These are phyloP conservation scores for Suillus luteus DNA, from an alignment of 768 basidiomycete species.

Conservation along the genomic window DNA sequence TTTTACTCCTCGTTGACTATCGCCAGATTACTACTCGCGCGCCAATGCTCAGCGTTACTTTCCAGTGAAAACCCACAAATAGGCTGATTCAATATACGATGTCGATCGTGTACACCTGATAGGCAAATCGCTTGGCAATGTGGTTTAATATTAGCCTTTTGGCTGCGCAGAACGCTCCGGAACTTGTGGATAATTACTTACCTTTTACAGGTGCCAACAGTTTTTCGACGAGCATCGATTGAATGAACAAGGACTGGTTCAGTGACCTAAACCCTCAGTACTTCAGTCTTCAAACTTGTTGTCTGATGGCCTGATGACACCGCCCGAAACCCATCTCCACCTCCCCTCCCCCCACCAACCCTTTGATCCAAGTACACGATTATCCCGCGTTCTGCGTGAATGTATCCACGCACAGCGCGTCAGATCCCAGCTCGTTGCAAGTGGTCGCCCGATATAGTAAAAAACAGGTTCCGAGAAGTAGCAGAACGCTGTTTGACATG, in stretches of 20 bases:
- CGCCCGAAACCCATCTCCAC: neutral
- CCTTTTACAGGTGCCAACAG: neutral
- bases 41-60: neutral
- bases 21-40: neutral
- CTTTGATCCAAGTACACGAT: neutral
- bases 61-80: conserved; percentile 1
- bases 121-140: conserved; percentile 24
- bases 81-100: conserved; percentile 10
- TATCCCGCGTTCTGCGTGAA: neutral
- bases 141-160: conserved; percentile 30
- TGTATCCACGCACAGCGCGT: neutral
- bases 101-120: conserved; percentile 16
- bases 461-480: conserved; percentile 5
- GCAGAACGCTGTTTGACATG: conserved; percentile 7
- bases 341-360: no score
- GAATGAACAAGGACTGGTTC: neutral
- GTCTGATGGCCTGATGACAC: no score
- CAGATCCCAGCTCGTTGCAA: conserved; percentile 2
- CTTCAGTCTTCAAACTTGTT: neutral
- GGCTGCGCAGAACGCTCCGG: conserved; percentile 17
- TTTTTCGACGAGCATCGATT: neutral
- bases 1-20: conserved; percentile 17
- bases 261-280: neutral
- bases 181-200: conserved; percentile 1
- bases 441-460: conserved; percentile 1